Evolutionary conservation across 805 yeast species (phyloP), one percentile per base, ranked within the genome.

Genomic region (Isabelozyma gotoi): DNA sequence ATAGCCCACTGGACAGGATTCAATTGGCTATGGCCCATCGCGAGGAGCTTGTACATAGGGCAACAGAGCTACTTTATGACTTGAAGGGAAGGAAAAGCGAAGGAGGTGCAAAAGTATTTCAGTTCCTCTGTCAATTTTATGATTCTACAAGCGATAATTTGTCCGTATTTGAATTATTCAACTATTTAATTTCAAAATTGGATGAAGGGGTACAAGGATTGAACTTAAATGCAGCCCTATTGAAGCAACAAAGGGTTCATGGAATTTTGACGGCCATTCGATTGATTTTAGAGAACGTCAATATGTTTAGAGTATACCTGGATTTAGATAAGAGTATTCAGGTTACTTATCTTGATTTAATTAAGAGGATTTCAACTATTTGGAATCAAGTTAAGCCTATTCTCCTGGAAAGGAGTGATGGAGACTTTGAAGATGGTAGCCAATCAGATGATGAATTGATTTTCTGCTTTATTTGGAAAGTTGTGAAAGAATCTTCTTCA

Each of bases 391-490:
- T 20, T 2, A 21, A 20, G 5, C 16, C 10, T 5, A 5, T 15
- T 15, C 34, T 32, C n/a, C 34, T 32, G 34, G 7, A 7, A 11
- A 7, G n/a, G n/a, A 15, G 11, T 18, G 31, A 29, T 36, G 19
- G 20, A 3, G 15, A 14, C 8, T 65, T 75, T 36, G 70, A 71
- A 27, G 68, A 63, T 16, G 62, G 65, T 2, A 60, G 61, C 16
- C 56, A 62, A 11, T 57, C 69, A 11, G 70, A 72, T 5, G 63
- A 71, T 7, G 83, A 78, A 52, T 53, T 76, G 7, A 68, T 83
- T 7, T 65, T 80, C 10, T 84, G 85, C 51, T 88, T 81, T 55
- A 78, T 89, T 2, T 91, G 96, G 92, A 80, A 94, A 63, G 78
- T 91, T 0, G 70, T 88, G 5, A 88, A 88, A 53, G 97, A 90